Evolutionary conservation across 108 stramenopile species (phyloP).

Genomic region (Thalassiosira profunda): DNA sequence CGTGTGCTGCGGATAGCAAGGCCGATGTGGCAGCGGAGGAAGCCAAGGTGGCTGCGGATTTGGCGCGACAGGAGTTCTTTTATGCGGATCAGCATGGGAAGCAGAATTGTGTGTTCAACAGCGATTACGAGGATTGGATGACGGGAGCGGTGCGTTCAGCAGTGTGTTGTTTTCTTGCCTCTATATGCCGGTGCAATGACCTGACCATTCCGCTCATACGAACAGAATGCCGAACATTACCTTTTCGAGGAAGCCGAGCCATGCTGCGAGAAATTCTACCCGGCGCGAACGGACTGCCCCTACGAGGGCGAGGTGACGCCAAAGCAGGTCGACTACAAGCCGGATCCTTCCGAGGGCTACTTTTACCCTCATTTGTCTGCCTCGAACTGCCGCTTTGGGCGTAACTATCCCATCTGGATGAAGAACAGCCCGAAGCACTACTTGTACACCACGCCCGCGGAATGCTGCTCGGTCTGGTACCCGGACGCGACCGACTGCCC

Average conservation of each 20-base stretch:
- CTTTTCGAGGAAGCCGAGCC: neutral
- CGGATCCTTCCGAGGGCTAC: neutral
- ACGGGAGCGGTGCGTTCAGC: neutral
- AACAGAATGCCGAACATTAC: neutral
- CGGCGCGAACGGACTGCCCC: neutral
- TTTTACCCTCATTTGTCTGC: neutral
- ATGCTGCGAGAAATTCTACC: slow-evolving; percentile 2
- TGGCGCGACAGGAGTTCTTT: neutral
- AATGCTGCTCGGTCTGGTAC: slow-evolving; percentile 2
- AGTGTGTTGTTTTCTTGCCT: neutral
- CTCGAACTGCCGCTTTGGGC: slow-evolving; percentile 6
- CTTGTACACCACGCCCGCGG: slow-evolving; percentile 3
- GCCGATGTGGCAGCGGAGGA: neutral
- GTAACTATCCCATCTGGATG: slow-evolving; percentile 10
- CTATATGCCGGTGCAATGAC: neutral
- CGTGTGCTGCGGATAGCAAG: neutral
- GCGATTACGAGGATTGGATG: slow-evolving; percentile 14
- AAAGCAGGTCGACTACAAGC: neutral
- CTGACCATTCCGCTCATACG: neutral
- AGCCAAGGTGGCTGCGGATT: neutral
- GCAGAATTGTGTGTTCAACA: neutral
- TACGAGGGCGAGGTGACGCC: slow-evolving; percentile 1
- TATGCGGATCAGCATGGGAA: slow-evolving; percentile 2
- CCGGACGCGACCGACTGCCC: neutral
- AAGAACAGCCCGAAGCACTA: neutral